Evolutionary conservation across 2,329 filamentous ascomycete genomes (phyloP).

Genomic region (Pyrenophora tritici-repentis): DNA sequence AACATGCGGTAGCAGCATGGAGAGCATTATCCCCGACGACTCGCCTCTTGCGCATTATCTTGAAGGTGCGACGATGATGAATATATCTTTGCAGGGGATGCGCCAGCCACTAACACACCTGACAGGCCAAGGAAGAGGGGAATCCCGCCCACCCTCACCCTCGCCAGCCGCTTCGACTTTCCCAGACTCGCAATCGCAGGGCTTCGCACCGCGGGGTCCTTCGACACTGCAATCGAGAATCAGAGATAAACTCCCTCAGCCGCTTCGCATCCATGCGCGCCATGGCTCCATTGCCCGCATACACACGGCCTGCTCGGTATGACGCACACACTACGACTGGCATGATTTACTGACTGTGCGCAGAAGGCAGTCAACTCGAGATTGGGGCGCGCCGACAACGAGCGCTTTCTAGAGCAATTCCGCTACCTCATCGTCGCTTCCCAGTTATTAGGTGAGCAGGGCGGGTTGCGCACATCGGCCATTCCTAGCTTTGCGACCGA

Average conservation of each 20-base stretch:
- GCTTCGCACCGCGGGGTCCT: slow-evolving; percentile 58
- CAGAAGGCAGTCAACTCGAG: slow-evolving; percentile 73
- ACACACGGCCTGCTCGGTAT: slow-evolving; percentile 47
- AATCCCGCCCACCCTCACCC: slow-evolving; percentile 31
- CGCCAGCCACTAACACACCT: slow-evolving; percentile 26
- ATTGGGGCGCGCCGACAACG: slow-evolving; percentile 77
- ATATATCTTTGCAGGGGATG: not conserved
- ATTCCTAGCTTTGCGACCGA: slow-evolving; percentile 34
- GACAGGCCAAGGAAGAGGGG: slow-evolving; percentile 43
- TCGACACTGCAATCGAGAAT: slow-evolving; percentile 57
- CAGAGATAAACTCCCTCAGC: slow-evolving; percentile 55
- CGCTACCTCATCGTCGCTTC: slow-evolving; percentile 92
- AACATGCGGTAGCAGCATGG: slow-evolving; percentile 63
- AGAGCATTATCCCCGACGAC: slow-evolving; percentile 83
- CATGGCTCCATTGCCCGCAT: slow-evolving; percentile 46
- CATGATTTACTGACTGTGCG: slow-evolving; percentile 17
- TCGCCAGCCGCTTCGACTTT: slow-evolving; percentile 24
- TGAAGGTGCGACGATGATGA: slow-evolving; percentile 60
- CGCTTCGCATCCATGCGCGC: slow-evolving; percentile 49
- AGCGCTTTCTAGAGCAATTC: slow-evolving; percentile 87
- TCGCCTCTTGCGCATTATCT: slow-evolving; percentile 88
- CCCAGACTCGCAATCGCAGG: slow-evolving; percentile 24
- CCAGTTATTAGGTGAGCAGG: slow-evolving; percentile 74
- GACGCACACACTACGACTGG: not conserved
- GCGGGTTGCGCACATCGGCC: slow-evolving; percentile 43